Base-by-base conservation (phyloP, 1,284 basidiomycete genomes). In the Coniferiporia weirii region DNA sequence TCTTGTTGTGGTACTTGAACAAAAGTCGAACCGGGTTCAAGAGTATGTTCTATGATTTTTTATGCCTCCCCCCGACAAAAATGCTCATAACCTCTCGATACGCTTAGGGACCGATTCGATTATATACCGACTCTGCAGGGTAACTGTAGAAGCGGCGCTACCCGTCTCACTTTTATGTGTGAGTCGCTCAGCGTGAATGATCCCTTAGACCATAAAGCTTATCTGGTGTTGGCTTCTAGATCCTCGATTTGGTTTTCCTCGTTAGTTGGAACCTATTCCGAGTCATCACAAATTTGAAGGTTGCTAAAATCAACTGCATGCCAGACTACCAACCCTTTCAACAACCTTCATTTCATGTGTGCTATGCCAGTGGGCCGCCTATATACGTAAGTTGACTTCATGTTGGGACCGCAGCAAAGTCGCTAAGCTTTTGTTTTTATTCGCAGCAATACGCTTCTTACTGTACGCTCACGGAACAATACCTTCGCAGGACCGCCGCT, bases 321-420 rank as follows among this genome's bases (percentile, higher is more conserved):
- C 8, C 44, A 46, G 27, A 59, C 57, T 10, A 59, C 52, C 17
- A 19, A 48, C 10, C 57, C 57, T 6, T 34, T 54, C 46, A 47
- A 49, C 44, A 59, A 59, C 36, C 57, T 59, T 40, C 57, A 59
- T 32, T 59, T 54, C 34, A 59, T 59, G 57, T 59, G 57, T 22
- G 57, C 57, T 17, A 59, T 59, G 57, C 57, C 57, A 2, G 57
- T 59, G 20, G 57, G 57, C 13, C 44, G 57, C 13, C 15, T 59
- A 22, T 59, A 59, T 45, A 59, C 57, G 57, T 59, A 22, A 32
- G 57, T 48, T 36, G 44, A 10, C 38, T 38, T 10, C 35, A 15
- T 34, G 12, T 22, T 20, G 38, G 8, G 15, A 34, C 12, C 10
- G 17, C 35, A 17, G 35, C 22, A 1, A 12, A 20, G 13, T 36